Percentiles rank a stretch among this genome's conserved stretches.
phyloP scores from a whole-genome alignment of 2,329 filamentous ascomycete genomes.

The Ophiocordyceps robertsii region DNA sequence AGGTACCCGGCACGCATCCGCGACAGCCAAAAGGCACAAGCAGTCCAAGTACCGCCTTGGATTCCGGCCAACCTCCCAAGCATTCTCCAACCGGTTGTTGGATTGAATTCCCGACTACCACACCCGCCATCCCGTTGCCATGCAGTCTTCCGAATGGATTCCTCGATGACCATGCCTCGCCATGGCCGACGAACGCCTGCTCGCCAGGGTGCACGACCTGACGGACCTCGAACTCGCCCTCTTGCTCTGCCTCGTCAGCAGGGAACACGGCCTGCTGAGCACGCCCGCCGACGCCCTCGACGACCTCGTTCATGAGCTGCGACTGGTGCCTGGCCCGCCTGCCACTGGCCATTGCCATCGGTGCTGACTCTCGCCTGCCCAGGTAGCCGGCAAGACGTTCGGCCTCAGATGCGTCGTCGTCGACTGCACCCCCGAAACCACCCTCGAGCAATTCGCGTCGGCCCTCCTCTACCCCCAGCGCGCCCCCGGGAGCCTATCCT shows the following conservation, averaged over 20 bases:
- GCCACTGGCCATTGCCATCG: background rate
- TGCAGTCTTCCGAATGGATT: background rate
- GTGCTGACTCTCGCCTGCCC: background rate
- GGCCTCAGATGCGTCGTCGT: slow-evolving; percentile 56
- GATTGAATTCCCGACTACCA: too few relatives aligned
- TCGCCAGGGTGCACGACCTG: slow-evolving; percentile 60
- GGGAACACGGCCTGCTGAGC: slow-evolving; percentile 82
- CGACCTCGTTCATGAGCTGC: slow-evolving; percentile 60
- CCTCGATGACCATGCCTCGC: slow-evolving; percentile 1
- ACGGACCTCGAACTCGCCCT: slow-evolving; percentile 81
- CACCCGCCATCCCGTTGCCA: background rate
- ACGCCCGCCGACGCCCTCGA: slow-evolving; percentile 49
- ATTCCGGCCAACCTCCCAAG: too few relatives aligned
- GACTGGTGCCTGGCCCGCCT: slow-evolving; percentile 35
- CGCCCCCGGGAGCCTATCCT: slow-evolving; percentile 1
- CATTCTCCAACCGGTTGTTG: too few relatives aligned
- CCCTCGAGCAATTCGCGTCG: slow-evolving; percentile 67
- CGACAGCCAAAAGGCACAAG: too few relatives aligned
- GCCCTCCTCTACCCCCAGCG: slow-evolving; percentile 41
- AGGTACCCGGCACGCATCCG: too few relatives aligned
- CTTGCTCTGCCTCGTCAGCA: slow-evolving; percentile 65
- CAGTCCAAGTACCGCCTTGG: too few relatives aligned
- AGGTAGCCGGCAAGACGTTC: slow-evolving; percentile 61
- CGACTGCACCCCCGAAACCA: slow-evolving; percentile 59
- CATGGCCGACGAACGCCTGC: slow-evolving; percentile 51